Evolutionary conservation across 2,329 filamentous ascomycete genomes (phyloP), one percentile per base, ranked within the genome.

Genomic region (Colletotrichum higginsianum): DNA sequence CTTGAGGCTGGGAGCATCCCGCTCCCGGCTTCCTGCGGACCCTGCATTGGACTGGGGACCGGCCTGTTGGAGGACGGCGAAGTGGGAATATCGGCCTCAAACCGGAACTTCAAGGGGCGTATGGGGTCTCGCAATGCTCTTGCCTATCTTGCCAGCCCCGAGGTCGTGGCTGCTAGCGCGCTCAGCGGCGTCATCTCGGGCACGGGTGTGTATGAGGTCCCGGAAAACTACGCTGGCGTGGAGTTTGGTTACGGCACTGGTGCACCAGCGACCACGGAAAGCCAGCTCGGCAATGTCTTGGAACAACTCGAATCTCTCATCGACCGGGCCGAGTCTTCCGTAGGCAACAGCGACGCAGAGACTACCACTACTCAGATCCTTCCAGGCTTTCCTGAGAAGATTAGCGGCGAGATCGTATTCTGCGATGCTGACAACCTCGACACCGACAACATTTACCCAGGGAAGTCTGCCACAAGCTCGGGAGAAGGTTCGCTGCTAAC

Each of bases 381-480:
- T 2, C 93, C 94, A 0, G 95, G 95, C 47, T 98, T 98, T 80
- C 95, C 95, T 0, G 92, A 95, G 76, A 91, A 90, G 73, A 90
- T 98, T 16, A 86, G 87, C 11, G 96, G 96, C 30, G 94, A 98
- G 81, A 97, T 98, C 71, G 86, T 97, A 57, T 98, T 96, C 82
- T 94, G 90, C 79, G 94, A 98, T 77, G 90, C 89, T 0, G 85
- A 88, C 74, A 97, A 97, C 82, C 90, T 98, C 80, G 94, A 96
- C 83, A 98, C 96, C 0, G 96, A 98, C 78, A 92, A 89, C 65
- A 98, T 98, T 80, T 98, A 98, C 81, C 93, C 95, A 0, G 94
- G 93, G 44, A 63, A 6, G 61, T 53, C n/a, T 26, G 26, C 26
- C 6, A 26, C 8, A 15, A 8, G 5, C 13, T 2, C 11, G 11